A percentile compares a stretch with the other conserved stretches of the same genome.
Evolutionary conservation across 2,329 filamentous ascomycete species (phyloP).

Genomic region (Cordyceps tenuipes): DNA sequence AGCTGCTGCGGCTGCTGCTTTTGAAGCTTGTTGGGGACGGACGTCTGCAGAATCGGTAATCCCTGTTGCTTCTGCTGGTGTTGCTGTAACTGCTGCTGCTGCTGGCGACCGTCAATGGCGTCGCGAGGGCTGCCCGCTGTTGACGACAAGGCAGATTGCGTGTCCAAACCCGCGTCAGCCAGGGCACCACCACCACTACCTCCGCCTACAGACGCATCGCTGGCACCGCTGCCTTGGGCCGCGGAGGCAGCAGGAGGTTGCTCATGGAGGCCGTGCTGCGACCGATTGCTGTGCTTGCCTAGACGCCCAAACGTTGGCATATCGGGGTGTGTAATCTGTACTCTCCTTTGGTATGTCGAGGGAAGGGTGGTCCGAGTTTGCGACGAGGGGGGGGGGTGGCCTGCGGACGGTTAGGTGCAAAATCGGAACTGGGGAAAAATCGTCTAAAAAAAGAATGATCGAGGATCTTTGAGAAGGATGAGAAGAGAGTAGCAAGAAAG

Average conservation of each 20-base stretch:
- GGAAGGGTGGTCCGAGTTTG: neutral
- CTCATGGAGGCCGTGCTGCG: slow-evolving; percentile 47
- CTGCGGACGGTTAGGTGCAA: neutral
- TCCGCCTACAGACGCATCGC: slow-evolving; percentile 6
- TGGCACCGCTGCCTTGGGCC: slow-evolving; percentile 1
- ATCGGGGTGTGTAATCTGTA: slow-evolving; percentile 18
- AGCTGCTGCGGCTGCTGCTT: slow-evolving; percentile 18
- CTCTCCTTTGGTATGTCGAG: neutral
- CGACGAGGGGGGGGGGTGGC: slow-evolving; percentile 1
- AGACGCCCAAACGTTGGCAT: slow-evolving; percentile 47
- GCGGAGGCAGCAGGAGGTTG: slow-evolving; percentile 20
- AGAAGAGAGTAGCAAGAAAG: slow-evolving; percentile 14
- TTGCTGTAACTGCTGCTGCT: slow-evolving; percentile 18
- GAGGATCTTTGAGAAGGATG: slow-evolving; percentile 13
- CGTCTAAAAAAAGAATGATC: slow-evolving; percentile 14
- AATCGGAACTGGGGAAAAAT: neutral
- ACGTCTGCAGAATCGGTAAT: slow-evolving; percentile 7
- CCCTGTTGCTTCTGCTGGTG: slow-evolving; percentile 22
- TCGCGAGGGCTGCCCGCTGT: slow-evolving; percentile 9
- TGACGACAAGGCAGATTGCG: slow-evolving; percentile 13
- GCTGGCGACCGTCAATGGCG: slow-evolving; percentile 11
- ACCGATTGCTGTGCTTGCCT: slow-evolving; percentile 48
- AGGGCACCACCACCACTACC: neutral
- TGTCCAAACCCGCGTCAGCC: slow-evolving; percentile 1
- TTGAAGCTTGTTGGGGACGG: slow-evolving; percentile 20